phyloP scores from a whole-genome alignment of 2,329 filamentous ascomycete species.

The Amauroascus niger region DNA sequence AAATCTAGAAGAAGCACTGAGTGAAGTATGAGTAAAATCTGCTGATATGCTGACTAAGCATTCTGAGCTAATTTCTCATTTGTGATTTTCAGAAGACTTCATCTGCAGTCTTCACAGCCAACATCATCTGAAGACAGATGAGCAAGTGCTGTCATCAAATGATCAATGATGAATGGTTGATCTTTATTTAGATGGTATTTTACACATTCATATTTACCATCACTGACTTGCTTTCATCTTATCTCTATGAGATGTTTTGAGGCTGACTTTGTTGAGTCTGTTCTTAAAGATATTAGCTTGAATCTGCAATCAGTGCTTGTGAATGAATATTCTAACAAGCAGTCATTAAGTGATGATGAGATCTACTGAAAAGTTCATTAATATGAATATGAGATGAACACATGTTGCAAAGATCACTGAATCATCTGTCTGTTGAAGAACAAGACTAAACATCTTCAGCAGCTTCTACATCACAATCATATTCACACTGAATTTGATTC shows the following conservation, averaged over 20 bases:
- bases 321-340: constrained; percentile 26
- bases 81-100: constrained; percentile 6
- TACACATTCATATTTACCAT: not conserved
- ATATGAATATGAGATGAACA: constrained; percentile 18
- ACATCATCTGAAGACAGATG: constrained; percentile 5
- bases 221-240: not conserved
- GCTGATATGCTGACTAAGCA: constrained; percentile 6
- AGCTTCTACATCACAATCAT: not conserved
- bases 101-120: constrained; percentile 7
- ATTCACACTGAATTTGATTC: constrained; percentile 26
- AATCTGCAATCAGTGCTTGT: constrained; percentile 21
- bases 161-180: constrained; percentile 11
- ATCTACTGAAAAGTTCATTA: constrained; percentile 26
- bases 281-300: constrained; percentile 20
- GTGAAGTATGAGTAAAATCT: not conserved
- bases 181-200: constrained; percentile 12
- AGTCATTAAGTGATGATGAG: constrained; percentile 22
- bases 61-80: not conserved
- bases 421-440: constrained; percentile 15
- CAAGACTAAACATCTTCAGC: not conserved
- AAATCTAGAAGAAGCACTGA: no score
- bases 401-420: constrained; percentile 16
- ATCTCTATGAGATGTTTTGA: not conserved
- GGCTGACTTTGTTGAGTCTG: not conserved
- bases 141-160: not conserved